Evolutionary conservation across 306 rosid genomes (phyloP), one percentile per base, ranked within the genome.

Genomic region (Pyrus pyrifolia): DNA sequence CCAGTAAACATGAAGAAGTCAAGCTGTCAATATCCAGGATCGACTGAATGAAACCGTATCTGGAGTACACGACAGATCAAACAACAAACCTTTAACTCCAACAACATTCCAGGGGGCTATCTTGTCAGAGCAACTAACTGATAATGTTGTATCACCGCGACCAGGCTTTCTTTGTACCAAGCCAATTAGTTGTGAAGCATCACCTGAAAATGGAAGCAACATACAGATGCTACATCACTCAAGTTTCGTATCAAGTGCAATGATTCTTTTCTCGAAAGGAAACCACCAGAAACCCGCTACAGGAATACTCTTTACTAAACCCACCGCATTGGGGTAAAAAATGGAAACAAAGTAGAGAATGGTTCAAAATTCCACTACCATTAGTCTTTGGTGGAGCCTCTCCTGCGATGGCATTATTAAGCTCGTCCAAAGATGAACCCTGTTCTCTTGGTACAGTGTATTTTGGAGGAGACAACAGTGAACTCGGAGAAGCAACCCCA

Each of bases 101-200:
- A 84, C 80, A 30, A 86, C 81, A 82, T 86, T 88, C 90, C 92
- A 88, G 65, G 84, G 79, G 12, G 92, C 88, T 81, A 90, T 86
- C 91, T 95, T 95, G 89, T 95, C 99, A 38, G 99, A 95, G 88
- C 97, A 95, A 82, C 99, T 95, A 79, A 95, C 97, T 58, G 99
- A 95, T 52, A 85, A 77, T 55, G 97, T 95, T 42, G 97, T 85
- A 86, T 92, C 93, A 78, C 97, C 97, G 33, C 97, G 97, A 25
- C 97, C 97, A 21, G 97, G 99, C 83, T 95, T 95, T 83, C 97
- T 85, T 86, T 88, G 97, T 80, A 92, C 96, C 25, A 73, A 72
- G 65, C 90, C 88, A 44, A 59, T 42, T 55, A 77, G 81, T 74
- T 73, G 83, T 33, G 52, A 76, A 72, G 72, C 76, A 59, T 78